phyloP scores from a whole-genome alignment of 805 yeast genomes.

The Wickerhamiella hasegawae region DNA sequence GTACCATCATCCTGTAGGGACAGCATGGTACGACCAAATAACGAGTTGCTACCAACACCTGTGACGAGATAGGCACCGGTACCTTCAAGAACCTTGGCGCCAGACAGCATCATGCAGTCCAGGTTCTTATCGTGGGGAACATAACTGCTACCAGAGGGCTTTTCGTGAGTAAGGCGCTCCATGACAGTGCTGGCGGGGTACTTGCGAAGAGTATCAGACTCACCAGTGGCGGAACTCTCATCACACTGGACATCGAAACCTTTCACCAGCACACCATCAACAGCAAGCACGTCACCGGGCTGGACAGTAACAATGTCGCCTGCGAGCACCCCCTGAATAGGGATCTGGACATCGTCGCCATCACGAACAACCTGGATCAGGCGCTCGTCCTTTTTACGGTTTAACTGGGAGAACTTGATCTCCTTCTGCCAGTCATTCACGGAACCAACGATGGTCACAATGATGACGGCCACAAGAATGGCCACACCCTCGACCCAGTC shows the following conservation, averaged over 20 bases:
- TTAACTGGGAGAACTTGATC: conserved; percentile 73
- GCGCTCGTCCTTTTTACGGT: conserved; percentile 76
- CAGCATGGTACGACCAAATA: conserved; percentile 84
- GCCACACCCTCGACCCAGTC: conserved; percentile 99
- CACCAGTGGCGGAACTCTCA: conserved; percentile 89
- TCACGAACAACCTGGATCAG: conserved; percentile 59
- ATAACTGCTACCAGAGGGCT: conserved; percentile 16
- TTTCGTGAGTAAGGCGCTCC: conserved; percentile 17
- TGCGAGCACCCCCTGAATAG: conserved; percentile 61
- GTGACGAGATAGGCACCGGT: conserved; percentile 75
- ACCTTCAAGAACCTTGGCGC: conserved; percentile 77
- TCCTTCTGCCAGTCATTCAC: conserved; percentile 96
- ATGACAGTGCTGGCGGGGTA: conserved; percentile 31
- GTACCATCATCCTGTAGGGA: conserved; percentile 50
- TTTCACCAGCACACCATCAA: conserved; percentile 58
- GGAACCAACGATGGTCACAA: conserved; percentile 87
- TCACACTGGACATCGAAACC: conserved; percentile 73
- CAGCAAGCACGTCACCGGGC: conserved; percentile 90
- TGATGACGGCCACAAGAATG: conserved; percentile 74
- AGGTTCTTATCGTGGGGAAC: conserved; percentile 25
- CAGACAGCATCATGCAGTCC: conserved; percentile 83
- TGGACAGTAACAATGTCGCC: conserved; percentile 75
- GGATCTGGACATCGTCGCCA: conserved; percentile 49
- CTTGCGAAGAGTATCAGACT: conserved; percentile 68
- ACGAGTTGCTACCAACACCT: conserved; percentile 78